These are phyloP conservation scores for Graphiopsis chlorocephala DNA, from an alignment of 2,329 filamentous ascomycete species.

Conservation along the genomic window DNA sequence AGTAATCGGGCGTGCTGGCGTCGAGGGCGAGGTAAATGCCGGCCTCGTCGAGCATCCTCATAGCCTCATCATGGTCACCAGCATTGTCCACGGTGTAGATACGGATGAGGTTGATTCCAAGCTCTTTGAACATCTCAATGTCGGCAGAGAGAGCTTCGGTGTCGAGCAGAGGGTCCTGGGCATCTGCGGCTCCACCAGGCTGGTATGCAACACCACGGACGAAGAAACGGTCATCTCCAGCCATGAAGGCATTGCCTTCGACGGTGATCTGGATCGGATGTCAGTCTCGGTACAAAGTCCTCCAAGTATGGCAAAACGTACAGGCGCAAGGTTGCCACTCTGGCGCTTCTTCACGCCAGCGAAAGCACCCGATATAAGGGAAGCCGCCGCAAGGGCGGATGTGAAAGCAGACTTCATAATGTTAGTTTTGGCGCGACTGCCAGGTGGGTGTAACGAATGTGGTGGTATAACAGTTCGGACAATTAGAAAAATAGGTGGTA, in stretches of 20 bases:
- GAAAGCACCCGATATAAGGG: constrained; percentile 12
- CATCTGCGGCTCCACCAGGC: constrained; percentile 57
- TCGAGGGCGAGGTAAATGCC: constrained; percentile 91
- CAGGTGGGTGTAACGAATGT: constrained; percentile 7
- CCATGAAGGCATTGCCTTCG: constrained; percentile 51
- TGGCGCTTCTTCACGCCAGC: constrained; percentile 13
- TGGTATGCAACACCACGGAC: constrained; percentile 57
- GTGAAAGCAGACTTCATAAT: constrained; percentile 17
- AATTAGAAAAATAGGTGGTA: constrained; percentile 6
- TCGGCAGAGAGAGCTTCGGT: constrained; percentile 69
- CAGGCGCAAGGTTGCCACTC: constrained; percentile 9
- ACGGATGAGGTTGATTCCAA: constrained; percentile 86
- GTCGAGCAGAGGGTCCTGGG: constrained; percentile 74
- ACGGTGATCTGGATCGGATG: constrained; percentile 19
- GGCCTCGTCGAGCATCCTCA: constrained; percentile 73
- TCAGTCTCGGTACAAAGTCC: background rate
- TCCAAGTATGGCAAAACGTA: background rate
- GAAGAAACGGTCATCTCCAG: constrained; percentile 59
- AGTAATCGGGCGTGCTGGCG: constrained; percentile 84
- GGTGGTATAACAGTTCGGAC: background rate
- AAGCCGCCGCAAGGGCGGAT: constrained; percentile 11
- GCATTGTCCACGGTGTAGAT: constrained; percentile 94
- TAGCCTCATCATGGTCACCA: constrained; percentile 75
- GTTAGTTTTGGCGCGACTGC: background rate
- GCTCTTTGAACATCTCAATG: constrained; percentile 73